Base-by-base conservation (phyloP, 2,329 filamentous ascomycete genomes). In the Trichoderma sp. region DNA sequence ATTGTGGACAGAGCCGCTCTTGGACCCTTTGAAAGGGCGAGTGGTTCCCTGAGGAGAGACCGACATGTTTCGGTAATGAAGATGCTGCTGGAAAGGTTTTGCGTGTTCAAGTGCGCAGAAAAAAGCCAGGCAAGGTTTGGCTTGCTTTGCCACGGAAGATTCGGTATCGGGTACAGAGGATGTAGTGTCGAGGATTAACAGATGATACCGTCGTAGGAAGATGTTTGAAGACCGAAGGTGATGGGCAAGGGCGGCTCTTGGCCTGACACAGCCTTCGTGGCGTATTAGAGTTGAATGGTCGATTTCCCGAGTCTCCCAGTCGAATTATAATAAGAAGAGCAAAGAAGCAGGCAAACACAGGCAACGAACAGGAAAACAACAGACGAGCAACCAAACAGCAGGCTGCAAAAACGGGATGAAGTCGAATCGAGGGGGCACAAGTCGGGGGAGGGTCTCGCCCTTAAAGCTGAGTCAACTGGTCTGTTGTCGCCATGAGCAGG, bases 1-100 rank as follows among this genome's bases (percentile, higher is more conserved):
- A 70, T 75, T 78, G 62, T 66, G 66, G 7, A 41, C n/a, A 52
- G 57, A 34, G 48, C 47, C 57, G 45, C 9, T 64, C 34, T 66
- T 65, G 3, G 64, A 52, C 45, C 51, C 59, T 47, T 57, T 66
- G 45, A 55, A 52, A 15, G 52, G 48, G 56, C 56, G 63, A 2
- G 50, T 57, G 1, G 63, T 55, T 39, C 69, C 67, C 51, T 73
- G 71, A 63, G 70, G 66, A 45, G 69, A 64, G 43, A 66, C 50
- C 62, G 72, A 71, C 71, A 73, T 74, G 44, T 69, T 44, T 24
- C 17, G 17, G 19, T 12, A 26, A 30, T 14, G 12, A 50, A 26
- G 21, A 15, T 7, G 34, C 5, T 30, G 34, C 6, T 3, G 19
- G 7, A 21, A 34, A 4, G 14, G 28, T n/a, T 3, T 10, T 51